Evolutionary conservation across 2,329 filamentous ascomycete species (phyloP).

Genomic region (Polytolypa hystricis): DNA sequence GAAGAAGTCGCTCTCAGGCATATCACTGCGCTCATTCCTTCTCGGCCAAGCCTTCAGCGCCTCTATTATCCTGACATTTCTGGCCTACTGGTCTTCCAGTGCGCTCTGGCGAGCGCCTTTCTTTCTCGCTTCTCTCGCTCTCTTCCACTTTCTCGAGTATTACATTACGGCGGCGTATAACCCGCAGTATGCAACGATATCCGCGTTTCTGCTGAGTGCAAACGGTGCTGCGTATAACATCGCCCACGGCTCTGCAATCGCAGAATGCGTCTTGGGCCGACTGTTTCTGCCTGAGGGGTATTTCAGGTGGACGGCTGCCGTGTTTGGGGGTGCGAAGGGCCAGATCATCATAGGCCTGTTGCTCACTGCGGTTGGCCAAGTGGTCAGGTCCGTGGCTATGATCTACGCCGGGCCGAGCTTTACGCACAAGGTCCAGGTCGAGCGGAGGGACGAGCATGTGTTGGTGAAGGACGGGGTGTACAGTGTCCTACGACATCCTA

Average conservation of each 20-base stretch:
- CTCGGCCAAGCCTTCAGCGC: constrained; percentile 33
- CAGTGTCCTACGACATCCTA: constrained; percentile 64
- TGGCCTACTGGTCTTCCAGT: constrained; percentile 19
- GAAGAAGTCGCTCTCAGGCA: constrained; percentile 32
- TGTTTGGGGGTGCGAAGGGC: constrained; percentile 21
- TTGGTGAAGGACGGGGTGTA: constrained; percentile 84
- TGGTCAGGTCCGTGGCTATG: constrained; percentile 74
- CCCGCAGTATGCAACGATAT: constrained; percentile 57
- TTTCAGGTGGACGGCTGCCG: constrained; percentile 34
- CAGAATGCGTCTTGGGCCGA: constrained; percentile 51
- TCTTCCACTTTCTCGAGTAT: constrained; percentile 96
- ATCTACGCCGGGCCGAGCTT: constrained; percentile 79
- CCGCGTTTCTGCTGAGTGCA: constrained; percentile 69
- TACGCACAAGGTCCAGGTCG: constrained; percentile 70
- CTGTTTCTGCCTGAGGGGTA: constrained; percentile 29
- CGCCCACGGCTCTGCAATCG: constrained; percentile 63
- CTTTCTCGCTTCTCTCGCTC: constrained; percentile 48
- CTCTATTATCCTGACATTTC: constrained; percentile 19
- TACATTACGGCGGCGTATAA: constrained; percentile 81
- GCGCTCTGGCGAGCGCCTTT: constrained; percentile 48
- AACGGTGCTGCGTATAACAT: constrained; percentile 80
- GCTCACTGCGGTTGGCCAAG: constrained; percentile 60
- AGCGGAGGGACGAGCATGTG: constrained; percentile 57
- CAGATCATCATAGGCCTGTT: constrained; percentile 47
- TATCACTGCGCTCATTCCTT: constrained; percentile 35